phyloP scores from a whole-genome alignment of 2,329 filamentous ascomycete species.

The Orbilia quercus region DNA sequence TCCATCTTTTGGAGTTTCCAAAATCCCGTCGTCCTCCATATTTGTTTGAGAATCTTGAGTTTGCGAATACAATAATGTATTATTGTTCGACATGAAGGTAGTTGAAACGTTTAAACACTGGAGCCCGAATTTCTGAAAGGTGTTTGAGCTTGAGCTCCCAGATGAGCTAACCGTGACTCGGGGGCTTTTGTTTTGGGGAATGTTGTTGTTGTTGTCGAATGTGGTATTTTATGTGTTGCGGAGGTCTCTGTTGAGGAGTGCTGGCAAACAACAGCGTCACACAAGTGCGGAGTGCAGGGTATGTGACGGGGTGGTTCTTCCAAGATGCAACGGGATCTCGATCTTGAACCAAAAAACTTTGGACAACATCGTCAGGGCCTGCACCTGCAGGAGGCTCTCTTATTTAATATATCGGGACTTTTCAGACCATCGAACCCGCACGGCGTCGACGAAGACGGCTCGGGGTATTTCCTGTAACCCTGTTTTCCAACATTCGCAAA shows the following conservation, averaged over 20 bases:
- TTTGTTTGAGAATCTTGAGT: constrained; percentile 24
- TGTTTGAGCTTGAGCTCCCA: too few species aligned
- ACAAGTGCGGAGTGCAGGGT: too few species aligned
- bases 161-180: too few species aligned
- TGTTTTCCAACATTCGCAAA: constrained; percentile 6
- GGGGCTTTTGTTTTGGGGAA: constrained; percentile 33
- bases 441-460: not conserved
- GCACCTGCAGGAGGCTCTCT: not conserved
- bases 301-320: too few species aligned
- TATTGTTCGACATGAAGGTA: constrained; percentile 1
- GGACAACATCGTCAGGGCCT: not conserved
- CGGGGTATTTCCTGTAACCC: constrained; percentile 16
- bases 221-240: constrained; percentile 53
- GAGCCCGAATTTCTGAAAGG: too few species aligned
- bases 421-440: not conserved
- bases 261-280: too few species aligned
- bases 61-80: constrained; percentile 15
- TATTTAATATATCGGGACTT: not conserved
- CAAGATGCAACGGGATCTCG: not conserved
- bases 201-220: not conserved
- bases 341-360: not conserved
- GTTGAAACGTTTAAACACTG: not conserved
- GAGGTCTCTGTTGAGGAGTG: not conserved
- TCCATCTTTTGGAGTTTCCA: constrained; percentile 11
- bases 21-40: constrained; percentile 3